These are phyloP conservation scores for Bonnemaisonia californica DNA, from an alignment of 31 red algal species.

Conservation along the genomic window DNA sequence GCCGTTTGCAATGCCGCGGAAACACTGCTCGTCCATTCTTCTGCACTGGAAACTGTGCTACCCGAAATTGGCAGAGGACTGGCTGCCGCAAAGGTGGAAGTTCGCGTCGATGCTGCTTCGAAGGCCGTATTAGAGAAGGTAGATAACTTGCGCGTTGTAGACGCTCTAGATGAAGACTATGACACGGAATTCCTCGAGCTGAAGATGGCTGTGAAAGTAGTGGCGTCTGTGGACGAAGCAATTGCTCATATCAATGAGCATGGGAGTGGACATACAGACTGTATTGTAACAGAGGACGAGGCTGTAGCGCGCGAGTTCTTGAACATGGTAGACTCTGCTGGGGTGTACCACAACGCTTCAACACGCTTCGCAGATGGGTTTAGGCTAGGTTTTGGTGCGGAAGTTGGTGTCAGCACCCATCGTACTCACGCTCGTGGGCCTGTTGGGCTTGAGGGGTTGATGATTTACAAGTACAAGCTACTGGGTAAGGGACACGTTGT, in stretches of 20 bases:
- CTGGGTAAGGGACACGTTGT: conserved; percentile 87
- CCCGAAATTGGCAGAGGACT: conserved; percentile 64
- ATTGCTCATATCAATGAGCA: conserved; percentile 93
- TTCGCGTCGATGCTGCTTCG: conserved; percentile 63
- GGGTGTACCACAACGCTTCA: conserved; percentile 95
- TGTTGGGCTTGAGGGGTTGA: conserved; percentile 88
- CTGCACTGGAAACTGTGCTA: conserved; percentile 51
- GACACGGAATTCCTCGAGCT: conserved; percentile 93
- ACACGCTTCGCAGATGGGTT: conserved; percentile 98
- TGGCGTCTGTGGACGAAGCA: conserved; percentile 79
- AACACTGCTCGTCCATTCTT: conserved; percentile 83
- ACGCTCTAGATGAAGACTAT: conserved; percentile 66
- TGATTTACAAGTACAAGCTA: conserved; percentile 96
- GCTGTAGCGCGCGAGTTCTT: conserved; percentile 71
- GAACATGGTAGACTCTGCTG: conserved; percentile 87
- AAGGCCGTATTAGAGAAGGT: conserved; percentile 41
- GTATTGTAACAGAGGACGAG: conserved; percentile 86
- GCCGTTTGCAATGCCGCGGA: conserved; percentile 98
- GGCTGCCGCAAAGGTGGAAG: conserved; percentile 58
- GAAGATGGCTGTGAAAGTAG: conserved; percentile 84
- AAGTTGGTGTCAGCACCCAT: conserved; percentile 93
- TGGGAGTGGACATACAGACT: conserved; percentile 90
- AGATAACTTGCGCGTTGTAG: conserved; percentile 27
- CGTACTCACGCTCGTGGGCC: conserved; percentile 91
- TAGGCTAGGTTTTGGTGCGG: conserved; percentile 94